Conservation (phyloP, 768 basidiomycete genomes). For the Clavaria fumosa region DNA sequence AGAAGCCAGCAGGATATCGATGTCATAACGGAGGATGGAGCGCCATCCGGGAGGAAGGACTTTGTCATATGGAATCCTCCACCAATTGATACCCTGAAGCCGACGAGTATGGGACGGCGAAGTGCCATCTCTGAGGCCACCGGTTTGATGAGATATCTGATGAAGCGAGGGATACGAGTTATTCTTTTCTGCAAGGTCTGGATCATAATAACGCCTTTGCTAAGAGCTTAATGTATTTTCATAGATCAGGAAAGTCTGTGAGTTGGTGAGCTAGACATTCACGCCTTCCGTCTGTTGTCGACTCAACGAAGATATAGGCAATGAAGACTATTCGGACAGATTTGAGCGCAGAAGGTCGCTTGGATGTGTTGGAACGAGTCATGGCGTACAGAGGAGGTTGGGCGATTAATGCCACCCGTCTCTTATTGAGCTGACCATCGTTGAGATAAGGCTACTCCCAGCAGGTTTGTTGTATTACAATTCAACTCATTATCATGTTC, state of each 20-base stretch:
- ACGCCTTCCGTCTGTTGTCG: background rate
- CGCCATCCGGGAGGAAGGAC: constrained; percentile 69
- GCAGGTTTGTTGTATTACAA: constrained; percentile 26
- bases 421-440: background rate
- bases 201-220: background rate
- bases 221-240: constrained; percentile 4
- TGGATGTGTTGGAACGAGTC: constrained; percentile 60
- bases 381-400: constrained; percentile 76
- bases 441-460: constrained; percentile 47
- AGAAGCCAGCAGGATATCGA: constrained; percentile 32
- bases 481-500: constrained; percentile 2
- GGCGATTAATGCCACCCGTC: constrained; percentile 8
- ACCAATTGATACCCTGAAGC: constrained; percentile 36
- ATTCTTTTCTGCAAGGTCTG: constrained; percentile 81
- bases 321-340: constrained; percentile 66
- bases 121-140: constrained; percentile 57
- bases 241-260: constrained; percentile 72
- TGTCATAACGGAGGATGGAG: constrained; percentile 64
- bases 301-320: constrained; percentile 26
- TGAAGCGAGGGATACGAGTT: constrained; percentile 65
- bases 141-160: constrained; percentile 57
- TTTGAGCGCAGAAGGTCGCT: constrained; percentile 56
- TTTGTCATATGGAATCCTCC: constrained; percentile 68
- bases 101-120: constrained; percentile 34
- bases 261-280: constrained; percentile 36